These are phyloP conservation scores for Dryadomyces quercivorus DNA, from an alignment of 2,329 filamentous ascomycete species.

Conservation along the genomic window DNA sequence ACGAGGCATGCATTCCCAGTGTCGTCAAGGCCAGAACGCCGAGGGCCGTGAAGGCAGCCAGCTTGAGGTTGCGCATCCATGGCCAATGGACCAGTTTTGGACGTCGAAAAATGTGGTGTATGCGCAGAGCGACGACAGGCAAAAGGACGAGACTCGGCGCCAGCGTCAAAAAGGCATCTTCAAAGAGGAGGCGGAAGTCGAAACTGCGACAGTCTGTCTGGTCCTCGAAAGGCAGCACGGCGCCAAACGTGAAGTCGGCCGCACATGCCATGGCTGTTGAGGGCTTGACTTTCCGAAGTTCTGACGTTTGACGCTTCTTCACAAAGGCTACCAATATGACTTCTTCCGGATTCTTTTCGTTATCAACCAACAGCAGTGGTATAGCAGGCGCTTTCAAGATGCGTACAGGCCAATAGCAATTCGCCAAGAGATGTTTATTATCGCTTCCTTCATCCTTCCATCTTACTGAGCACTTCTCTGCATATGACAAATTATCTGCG, in stretches of 20 bases:
- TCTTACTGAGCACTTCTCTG: too few relatives aligned
- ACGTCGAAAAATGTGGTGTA: background rate
- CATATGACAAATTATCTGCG: too few relatives aligned
- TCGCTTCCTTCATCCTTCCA: too few relatives aligned
- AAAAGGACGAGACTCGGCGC: background rate
- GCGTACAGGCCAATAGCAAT: too few relatives aligned
- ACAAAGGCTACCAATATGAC: background rate
- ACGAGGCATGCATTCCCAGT: background rate
- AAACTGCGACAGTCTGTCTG: background rate
- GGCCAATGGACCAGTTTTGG: background rate
- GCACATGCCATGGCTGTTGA: background rate
- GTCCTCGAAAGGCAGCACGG: background rate
- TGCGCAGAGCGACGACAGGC: background rate
- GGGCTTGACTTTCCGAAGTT: too few relatives aligned
- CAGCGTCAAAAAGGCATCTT: background rate
- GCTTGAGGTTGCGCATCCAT: background rate
- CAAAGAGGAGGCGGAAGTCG: constrained; percentile 1
- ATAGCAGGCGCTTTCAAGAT: too few relatives aligned
- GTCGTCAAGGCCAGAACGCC: background rate
- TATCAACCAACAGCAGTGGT: too few relatives aligned
- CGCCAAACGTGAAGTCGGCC: too few relatives aligned
- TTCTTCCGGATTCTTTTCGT: background rate
- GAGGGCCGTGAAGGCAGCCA: background rate
- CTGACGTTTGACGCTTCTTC: too few relatives aligned
- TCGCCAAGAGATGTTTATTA: too few relatives aligned